Evolutionary conservation across 306 rosid species (phyloP), one percentile per base, ranked within the genome.

Genomic region (Gleditsia sinensis): DNA sequence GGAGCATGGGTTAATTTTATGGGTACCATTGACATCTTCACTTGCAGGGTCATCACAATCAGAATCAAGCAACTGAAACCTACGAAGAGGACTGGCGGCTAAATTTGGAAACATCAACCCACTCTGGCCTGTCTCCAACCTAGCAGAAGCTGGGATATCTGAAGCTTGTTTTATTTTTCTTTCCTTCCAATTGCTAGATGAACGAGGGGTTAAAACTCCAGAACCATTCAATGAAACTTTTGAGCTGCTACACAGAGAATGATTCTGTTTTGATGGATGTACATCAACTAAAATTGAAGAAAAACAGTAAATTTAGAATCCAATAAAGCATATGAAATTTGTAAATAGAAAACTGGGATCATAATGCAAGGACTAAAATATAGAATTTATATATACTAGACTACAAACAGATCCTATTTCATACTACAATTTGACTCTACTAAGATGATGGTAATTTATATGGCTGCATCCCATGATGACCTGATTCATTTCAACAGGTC

Each of bases 71-170:
- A 91, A 83, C 50, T 87, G 92, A 75, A 94, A 94, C 82, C 73
- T 88, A 40, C 94, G 89, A 65, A 94, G 89, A 67, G 98, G 97
- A 79, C 98, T 91, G 40, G 80, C 51, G 5, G 87, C 86, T 64
- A 86, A 81, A 75, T 83, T 81, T 1, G 92, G 84, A 81, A 91
- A 89, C 72, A 82, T 21, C 9, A 72, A 73, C 27, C 72, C 88
- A 11, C 51, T 75, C 71, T 37, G 33, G 54, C 76, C 75, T 0
- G 67, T 70, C 74, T 88, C 88, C 73, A 74, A 60, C 66, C 53
- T 59, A 23, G 61, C 45, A 19, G 91, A 86, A 84, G 75, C 55
- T 8, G 87, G 60, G 37, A 67, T 43, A 65, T 81, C 88, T 13
- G 72, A 82, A 69, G 32, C 54, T 30, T 84, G 80, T 78, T 89